A percentile compares a stretch with the other conserved stretches of the same genome.
These are phyloP conservation scores for Artomyces pyxidatus DNA, from an alignment of 768 basidiomycete species.

Conservation along the genomic window DNA sequence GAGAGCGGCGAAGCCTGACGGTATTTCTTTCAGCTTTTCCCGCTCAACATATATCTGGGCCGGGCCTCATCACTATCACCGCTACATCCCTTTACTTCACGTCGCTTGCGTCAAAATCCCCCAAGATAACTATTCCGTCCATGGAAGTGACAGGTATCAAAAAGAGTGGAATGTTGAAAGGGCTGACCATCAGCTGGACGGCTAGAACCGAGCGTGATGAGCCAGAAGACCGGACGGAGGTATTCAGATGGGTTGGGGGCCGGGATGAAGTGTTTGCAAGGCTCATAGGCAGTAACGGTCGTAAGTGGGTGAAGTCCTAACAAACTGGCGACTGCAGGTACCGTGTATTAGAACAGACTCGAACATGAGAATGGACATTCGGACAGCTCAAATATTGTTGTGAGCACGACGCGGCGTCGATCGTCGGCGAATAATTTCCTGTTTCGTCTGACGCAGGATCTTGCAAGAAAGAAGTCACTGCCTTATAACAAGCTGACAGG, in stretches of 20 bases:
- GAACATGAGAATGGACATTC: no score
- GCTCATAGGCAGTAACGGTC: constrained; percentile 43
- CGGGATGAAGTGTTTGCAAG: constrained; percentile 63
- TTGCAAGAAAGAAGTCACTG: no score
- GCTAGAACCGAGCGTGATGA: constrained; percentile 22
- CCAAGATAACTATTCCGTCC: constrained; percentile 40
- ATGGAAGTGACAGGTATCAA: constrained; percentile 45
- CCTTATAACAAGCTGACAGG: no score
- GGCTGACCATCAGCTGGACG: constrained; percentile 41
- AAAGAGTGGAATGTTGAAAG: constrained; percentile 46
- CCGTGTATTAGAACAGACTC: no score
- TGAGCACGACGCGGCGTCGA: no score
- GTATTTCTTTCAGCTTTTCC: constrained; percentile 40
- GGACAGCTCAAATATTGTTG: no score
- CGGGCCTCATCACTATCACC: constrained; percentile 56
- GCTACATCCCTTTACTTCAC: constrained; percentile 44
- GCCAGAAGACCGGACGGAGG: constrained; percentile 38
- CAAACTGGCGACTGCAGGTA: constrained; percentile 3
- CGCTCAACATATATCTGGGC: constrained; percentile 44
- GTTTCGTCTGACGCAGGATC: no score
- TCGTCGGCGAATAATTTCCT: no score
- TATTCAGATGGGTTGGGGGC: constrained; percentile 49
- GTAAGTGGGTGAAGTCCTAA: constrained; percentile 42
- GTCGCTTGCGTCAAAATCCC: constrained; percentile 36
- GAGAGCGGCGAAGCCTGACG: no score